Evolutionary conservation across 1,284 basidiomycete genomes (phyloP).

Genomic region (Agroathelia rolfsii): DNA sequence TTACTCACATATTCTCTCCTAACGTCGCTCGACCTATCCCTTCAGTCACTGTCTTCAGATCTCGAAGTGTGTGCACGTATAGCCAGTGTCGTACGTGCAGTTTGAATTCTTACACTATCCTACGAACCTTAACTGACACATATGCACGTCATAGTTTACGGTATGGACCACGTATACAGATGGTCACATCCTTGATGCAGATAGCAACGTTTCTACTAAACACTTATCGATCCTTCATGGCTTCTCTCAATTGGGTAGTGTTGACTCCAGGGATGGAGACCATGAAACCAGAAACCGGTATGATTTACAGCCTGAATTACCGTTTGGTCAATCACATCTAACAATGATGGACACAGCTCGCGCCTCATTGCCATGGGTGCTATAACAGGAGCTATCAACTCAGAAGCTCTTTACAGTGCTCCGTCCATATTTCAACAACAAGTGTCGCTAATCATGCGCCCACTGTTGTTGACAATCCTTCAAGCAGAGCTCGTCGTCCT

Average conservation of each 20-base stretch:
- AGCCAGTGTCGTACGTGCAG: conserved; percentile 63
- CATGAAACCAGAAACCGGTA: conserved; percentile 64
- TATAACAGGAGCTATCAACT: conserved; percentile 72
- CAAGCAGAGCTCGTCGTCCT: conserved; percentile 53
- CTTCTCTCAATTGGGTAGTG: conserved; percentile 57
- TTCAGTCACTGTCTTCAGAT: conserved; percentile 60
- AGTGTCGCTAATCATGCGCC: conserved; percentile 62
- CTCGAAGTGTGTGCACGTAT: conserved; percentile 80
- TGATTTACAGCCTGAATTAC: conserved; percentile 4
- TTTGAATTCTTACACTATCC: not conserved
- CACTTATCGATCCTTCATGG: conserved; percentile 64
- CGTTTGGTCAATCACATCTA: conserved; percentile 6
- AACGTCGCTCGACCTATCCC: conserved; percentile 58
- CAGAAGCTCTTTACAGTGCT: conserved; percentile 77
- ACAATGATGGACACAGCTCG: conserved; percentile 38
- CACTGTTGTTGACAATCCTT: conserved; percentile 65
- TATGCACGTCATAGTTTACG: conserved; percentile 50
- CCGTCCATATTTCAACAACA: conserved; percentile 70
- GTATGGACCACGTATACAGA: conserved; percentile 92
- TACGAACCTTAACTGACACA: no score
- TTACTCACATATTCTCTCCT: conserved; percentile 77
- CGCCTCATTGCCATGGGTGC: conserved; percentile 82
- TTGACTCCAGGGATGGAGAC: conserved; percentile 37
- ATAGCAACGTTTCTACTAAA: conserved; percentile 56
- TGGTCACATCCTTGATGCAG: conserved; percentile 71